Percentiles rank a stretch among this genome's conserved stretches.
These are phyloP conservation scores for Globisporangium barbulae DNA, from an alignment of 352 stramenopile genomes.

Conservation along the genomic window DNA sequence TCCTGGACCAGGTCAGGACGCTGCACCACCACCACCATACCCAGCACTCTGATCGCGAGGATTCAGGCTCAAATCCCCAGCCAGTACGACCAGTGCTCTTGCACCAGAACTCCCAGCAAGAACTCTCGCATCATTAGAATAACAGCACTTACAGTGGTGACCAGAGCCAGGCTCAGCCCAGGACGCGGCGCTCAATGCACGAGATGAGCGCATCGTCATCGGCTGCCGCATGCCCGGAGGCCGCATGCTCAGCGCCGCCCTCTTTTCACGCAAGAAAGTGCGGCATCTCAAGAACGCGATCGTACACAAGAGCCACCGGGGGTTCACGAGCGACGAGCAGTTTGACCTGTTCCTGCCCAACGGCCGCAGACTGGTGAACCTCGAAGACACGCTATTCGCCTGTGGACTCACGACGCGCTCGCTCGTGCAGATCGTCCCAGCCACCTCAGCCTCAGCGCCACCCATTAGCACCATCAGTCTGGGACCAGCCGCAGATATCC, in stretches of 20 bases:
- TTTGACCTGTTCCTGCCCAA: slow-evolving; percentile 54
- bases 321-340: slow-evolving; percentile 40
- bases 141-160: neutral
- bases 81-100: neutral
- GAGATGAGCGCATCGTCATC: slow-evolving; percentile 32
- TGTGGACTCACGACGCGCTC: slow-evolving; percentile 39
- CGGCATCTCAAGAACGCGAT: slow-evolving; percentile 52
- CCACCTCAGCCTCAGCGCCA: neutral
- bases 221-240: slow-evolving; percentile 57
- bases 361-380: slow-evolving; percentile 29
- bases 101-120: neutral
- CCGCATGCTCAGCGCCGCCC: slow-evolving; percentile 34
- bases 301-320: slow-evolving; percentile 34
- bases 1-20: slow-evolving; percentile 33
- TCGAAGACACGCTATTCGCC: slow-evolving; percentile 33
- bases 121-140: neutral
- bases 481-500: neutral
- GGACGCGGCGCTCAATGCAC: neutral
- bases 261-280: slow-evolving; percentile 45
- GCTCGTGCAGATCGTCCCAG: slow-evolving; percentile 44
- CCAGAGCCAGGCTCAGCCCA: neutral
- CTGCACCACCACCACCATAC: slow-evolving; percentile 10
- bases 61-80: neutral
- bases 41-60: neutral
- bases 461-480: neutral